Evolutionary conservation across 371 early-diverging fungal genomes (phyloP).

Genomic region (Saksenaea vasiformis): DNA sequence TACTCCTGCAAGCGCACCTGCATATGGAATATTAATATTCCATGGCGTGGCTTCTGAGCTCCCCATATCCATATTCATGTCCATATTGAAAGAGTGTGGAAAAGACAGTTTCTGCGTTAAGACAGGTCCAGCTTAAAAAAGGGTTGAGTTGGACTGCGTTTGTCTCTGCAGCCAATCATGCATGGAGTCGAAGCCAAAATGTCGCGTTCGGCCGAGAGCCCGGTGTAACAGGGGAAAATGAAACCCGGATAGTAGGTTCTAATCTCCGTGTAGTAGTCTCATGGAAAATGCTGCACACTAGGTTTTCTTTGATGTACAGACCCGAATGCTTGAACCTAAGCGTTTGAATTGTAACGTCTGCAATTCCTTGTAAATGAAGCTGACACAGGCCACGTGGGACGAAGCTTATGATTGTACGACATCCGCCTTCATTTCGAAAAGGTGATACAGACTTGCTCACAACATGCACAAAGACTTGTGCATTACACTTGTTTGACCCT

Average conservation of each 20-base stretch:
- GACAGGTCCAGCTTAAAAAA: background rate
- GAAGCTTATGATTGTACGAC: no score
- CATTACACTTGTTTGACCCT: no score
- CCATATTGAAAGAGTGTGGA: slow-evolving; percentile 10
- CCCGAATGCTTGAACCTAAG: no score
- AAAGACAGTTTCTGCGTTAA: background rate
- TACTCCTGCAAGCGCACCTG: slow-evolving; percentile 19
- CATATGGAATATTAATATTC: slow-evolving; percentile 17
- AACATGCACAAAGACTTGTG: no score
- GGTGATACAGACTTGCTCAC: no score
- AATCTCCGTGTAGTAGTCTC: background rate
- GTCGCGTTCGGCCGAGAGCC: background rate
- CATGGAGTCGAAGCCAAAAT: background rate
- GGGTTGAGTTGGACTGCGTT: background rate
- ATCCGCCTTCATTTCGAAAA: no score
- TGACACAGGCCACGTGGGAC: no score
- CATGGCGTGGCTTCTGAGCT: slow-evolving; percentile 11
- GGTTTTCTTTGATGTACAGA: no score
- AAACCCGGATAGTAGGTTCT: background rate
- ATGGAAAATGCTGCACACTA: no score
- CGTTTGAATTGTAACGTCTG: no score
- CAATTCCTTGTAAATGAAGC: no score
- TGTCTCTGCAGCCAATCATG: background rate
- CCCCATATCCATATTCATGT: slow-evolving; percentile 11
- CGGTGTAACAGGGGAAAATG: background rate